phyloP scores from a whole-genome alignment of 2,329 filamentous ascomycete genomes.

The Claviceps cyperi region DNA sequence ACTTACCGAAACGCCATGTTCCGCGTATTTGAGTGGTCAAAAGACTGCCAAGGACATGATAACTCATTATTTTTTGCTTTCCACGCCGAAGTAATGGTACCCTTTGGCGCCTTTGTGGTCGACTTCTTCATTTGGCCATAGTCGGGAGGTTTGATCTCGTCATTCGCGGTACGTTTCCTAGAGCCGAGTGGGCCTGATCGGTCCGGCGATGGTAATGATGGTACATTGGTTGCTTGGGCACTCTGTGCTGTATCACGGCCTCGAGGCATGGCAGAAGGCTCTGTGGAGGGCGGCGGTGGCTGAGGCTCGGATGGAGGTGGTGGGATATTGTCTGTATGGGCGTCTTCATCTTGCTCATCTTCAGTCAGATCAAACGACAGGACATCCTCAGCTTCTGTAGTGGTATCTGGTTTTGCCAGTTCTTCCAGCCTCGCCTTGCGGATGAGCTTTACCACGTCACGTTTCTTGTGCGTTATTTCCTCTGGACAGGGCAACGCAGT shows the following conservation, averaged over 20 bases:
- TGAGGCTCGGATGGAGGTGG: conserved; percentile 10
- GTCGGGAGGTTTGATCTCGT: conserved; percentile 46
- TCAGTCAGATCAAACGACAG: conserved; percentile 69
- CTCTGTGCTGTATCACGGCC: not conserved
- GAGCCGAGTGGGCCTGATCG: conserved; percentile 37
- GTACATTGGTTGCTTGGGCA: conserved; percentile 10
- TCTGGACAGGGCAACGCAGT: conserved; percentile 72
- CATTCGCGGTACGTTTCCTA: conserved; percentile 61
- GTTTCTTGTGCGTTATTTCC: conserved; percentile 58
- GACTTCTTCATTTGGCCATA: conserved; percentile 38
- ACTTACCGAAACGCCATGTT: conserved; percentile 44
- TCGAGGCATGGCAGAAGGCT: not conserved
- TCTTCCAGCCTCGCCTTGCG: conserved; percentile 65
- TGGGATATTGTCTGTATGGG: conserved; percentile 8
- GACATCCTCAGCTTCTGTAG: conserved; percentile 61
- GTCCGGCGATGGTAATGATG: conserved; percentile 13
- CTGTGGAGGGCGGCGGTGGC: conserved; percentile 3
- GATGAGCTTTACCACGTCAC: conserved; percentile 81
- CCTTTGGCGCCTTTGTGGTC: conserved; percentile 34
- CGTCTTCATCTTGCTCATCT: conserved; percentile 26
- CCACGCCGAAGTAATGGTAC: conserved; percentile 40
- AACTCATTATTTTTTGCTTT: conserved; percentile 25
- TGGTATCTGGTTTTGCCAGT: conserved; percentile 31
- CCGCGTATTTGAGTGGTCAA: conserved; percentile 38
- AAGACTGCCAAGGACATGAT: conserved; percentile 47